These are phyloP conservation scores for Exophiala sp. DNA, from an alignment of 2,329 filamentous ascomycete genomes.

Conservation along the genomic window DNA sequence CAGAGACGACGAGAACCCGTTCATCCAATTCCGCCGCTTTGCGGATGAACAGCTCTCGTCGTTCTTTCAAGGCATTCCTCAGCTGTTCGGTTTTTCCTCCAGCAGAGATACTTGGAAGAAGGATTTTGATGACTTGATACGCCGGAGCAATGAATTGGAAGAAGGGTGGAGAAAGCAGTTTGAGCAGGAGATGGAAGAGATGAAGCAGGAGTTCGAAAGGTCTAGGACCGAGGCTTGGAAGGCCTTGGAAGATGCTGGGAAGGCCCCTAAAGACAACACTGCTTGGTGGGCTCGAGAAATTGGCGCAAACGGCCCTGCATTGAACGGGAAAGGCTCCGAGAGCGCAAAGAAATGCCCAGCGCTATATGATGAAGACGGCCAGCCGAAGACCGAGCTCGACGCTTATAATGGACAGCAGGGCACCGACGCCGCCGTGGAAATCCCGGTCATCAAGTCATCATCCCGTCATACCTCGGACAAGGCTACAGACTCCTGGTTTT, in stretches of 20 bases:
- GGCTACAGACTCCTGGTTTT: constrained; percentile 13
- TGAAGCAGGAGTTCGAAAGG: constrained; percentile 20
- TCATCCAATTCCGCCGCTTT: constrained; percentile 56
- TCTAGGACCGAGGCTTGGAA: constrained; percentile 13
- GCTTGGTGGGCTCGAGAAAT: constrained; percentile 17
- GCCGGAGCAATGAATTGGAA: constrained; percentile 19
- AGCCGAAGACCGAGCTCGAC: constrained; percentile 22
- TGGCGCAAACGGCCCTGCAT: constrained; percentile 12
- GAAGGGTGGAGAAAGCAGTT: constrained; percentile 24
- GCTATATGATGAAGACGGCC: constrained; percentile 15
- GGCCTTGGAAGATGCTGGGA: constrained; percentile 9
- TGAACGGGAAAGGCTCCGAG: constrained; percentile 7
- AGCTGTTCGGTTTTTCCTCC: constrained; percentile 15
- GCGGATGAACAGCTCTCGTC: constrained; percentile 54
- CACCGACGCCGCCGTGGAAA: background rate
- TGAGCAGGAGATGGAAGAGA: constrained; percentile 26
- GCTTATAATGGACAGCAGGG: constrained; percentile 10
- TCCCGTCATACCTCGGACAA: constrained; percentile 2
- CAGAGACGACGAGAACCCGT: constrained; percentile 47
- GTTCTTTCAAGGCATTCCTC: constrained; percentile 47
- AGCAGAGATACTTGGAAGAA: constrained; percentile 8
- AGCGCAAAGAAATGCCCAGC: constrained; percentile 17
- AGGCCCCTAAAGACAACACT: constrained; percentile 1
- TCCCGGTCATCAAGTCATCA: constrained; percentile 6
- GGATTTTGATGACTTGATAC: constrained; percentile 20